These are phyloP conservation scores for Closterium sp. DNA, from an alignment of 139 green algal species.

Conservation along the genomic window DNA sequence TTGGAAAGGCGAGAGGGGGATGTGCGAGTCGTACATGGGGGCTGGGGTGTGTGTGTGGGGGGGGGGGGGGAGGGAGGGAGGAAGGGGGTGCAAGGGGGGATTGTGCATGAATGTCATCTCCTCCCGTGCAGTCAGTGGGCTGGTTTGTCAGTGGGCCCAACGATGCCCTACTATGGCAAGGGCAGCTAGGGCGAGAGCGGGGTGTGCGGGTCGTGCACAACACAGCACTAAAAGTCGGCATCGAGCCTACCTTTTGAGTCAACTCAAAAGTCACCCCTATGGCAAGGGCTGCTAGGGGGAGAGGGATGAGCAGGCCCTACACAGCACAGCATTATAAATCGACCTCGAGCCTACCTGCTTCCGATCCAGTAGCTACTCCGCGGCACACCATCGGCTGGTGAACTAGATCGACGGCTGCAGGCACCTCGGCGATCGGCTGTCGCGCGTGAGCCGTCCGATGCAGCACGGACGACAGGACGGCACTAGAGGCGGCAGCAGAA, in stretches of 20 bases:
- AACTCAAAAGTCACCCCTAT: neutral
- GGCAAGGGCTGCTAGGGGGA: neutral
- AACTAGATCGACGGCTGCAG: neutral
- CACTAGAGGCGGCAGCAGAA: neutral
- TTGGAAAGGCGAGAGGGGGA: conserved; percentile 65
- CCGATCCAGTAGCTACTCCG: neutral
- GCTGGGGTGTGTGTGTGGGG: no score
- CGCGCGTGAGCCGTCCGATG: neutral
- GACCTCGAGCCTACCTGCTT: neutral
- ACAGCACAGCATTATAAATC: no score
- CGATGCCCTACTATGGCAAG: neutral
- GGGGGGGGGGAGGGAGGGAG: no score
- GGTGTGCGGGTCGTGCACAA: neutral
- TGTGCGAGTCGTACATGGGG: conserved; percentile 56
- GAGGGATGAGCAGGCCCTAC: no score
- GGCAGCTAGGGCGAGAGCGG: neutral
- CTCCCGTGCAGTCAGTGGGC: neutral
- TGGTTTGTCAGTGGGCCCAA: neutral
- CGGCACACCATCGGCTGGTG: neutral
- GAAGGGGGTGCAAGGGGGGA: no score
- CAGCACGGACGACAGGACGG: neutral
- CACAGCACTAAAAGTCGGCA: no score
- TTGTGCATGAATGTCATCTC: neutral
- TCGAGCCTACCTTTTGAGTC: no score
- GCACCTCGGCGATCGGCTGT: no score